These are phyloP conservation scores for Pseudocercospora fuligena DNA, from an alignment of 2,329 filamentous ascomycete genomes.

Conservation along the genomic window DNA sequence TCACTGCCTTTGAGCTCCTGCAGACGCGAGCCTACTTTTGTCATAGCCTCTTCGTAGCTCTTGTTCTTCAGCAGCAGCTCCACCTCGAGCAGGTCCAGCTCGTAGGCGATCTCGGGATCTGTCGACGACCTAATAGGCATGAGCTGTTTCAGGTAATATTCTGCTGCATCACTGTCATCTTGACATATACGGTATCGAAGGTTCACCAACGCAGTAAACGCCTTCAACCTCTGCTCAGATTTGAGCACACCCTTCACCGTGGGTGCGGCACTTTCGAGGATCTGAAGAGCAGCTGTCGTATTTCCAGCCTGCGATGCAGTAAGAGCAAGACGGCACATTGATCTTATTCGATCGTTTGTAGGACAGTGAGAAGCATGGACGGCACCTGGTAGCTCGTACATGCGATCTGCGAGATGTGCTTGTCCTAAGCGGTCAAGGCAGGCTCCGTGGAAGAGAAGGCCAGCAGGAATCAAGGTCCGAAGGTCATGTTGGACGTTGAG, in stretches of 20 bases:
- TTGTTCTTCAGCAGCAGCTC: slow-evolving; percentile 60
- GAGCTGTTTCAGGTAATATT: slow-evolving; percentile 63
- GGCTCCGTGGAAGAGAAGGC: slow-evolving; percentile 73
- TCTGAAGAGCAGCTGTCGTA: slow-evolving; percentile 69
- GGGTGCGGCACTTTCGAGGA: slow-evolving; percentile 64
- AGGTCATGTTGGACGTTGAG: slow-evolving; percentile 79
- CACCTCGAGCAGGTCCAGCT: slow-evolving; percentile 64
- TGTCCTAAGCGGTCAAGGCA: slow-evolving; percentile 76
- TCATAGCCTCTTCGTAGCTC: slow-evolving; percentile 53
- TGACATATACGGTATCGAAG: slow-evolving; percentile 62
- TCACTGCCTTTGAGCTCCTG: slow-evolving; percentile 49
- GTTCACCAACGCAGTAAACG: slow-evolving; percentile 69
- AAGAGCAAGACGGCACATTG: slow-evolving; percentile 72
- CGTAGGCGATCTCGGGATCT: slow-evolving; percentile 64
- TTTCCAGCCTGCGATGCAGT: slow-evolving; percentile 68
- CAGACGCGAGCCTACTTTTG: slow-evolving; percentile 58
- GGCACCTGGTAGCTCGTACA: slow-evolving; percentile 74
- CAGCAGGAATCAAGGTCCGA: slow-evolving; percentile 71
- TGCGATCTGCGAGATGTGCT: slow-evolving; percentile 61
- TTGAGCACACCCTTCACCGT: slow-evolving; percentile 74
- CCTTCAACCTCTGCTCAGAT: slow-evolving; percentile 73
- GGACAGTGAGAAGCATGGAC: slow-evolving; percentile 69
- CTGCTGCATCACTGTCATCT: slow-evolving; percentile 61
- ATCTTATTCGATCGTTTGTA: slow-evolving; percentile 79
- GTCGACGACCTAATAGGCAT: slow-evolving; percentile 46